Evolutionary conservation across 2,329 filamentous ascomycete species (phyloP).

Genomic region (Sporothrix protearum): DNA sequence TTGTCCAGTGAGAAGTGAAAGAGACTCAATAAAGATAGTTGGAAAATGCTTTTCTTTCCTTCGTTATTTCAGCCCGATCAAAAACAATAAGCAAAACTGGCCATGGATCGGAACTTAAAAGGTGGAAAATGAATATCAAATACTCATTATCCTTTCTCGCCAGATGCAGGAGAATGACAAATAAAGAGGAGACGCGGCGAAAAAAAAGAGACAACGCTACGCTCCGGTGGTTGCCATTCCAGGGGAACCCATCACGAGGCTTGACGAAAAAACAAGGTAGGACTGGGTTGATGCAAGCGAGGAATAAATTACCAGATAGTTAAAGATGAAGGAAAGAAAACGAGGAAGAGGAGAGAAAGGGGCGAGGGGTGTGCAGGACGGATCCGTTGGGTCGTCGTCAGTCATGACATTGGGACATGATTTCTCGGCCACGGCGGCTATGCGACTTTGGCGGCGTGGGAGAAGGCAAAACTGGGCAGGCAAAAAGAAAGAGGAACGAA

Average conservation of each 20-base stretch:
- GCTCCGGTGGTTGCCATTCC: not conserved
- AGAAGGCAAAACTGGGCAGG: not conserved
- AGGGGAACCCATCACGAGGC: not conserved
- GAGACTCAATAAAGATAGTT: not conserved
- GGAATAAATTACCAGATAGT: not conserved
- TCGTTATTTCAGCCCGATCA: not conserved
- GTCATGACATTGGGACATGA: not conserved
- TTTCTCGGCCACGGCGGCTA: not conserved
- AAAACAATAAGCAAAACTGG: not conserved
- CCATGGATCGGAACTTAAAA: not conserved
- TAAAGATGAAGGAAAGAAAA: not conserved
- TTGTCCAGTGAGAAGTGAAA: not conserved
- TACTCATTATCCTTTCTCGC: not conserved
- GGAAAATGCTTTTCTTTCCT: not conserved
- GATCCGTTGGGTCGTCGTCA: not conserved
- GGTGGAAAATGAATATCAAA: not conserved
- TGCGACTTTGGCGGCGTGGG: not conserved
- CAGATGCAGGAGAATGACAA: not conserved
- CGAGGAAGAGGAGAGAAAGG: not conserved
- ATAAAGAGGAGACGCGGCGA: not conserved
- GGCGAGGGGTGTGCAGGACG: not conserved
- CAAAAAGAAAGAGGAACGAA: not conserved
- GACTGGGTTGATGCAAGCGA: not conserved
- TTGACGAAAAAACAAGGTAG: not conserved
- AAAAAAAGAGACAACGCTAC: not conserved